Evolutionary conservation across 176 grass and related monocot genomes (phyloP), one percentile per base, ranked within the genome.

Genomic region (Oryza glaberrima): DNA sequence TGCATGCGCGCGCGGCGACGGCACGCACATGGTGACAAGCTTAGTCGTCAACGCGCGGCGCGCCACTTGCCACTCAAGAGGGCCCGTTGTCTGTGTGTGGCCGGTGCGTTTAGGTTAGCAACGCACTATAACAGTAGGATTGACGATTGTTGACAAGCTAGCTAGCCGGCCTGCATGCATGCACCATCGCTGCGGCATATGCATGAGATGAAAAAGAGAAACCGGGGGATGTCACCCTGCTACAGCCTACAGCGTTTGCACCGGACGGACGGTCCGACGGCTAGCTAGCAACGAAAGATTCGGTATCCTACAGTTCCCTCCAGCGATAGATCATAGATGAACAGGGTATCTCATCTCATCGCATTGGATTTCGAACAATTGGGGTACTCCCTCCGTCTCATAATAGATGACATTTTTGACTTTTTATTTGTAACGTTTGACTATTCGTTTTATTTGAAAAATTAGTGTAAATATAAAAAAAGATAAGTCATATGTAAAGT

Each of bases 301-400:
- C 49, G 26, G 32, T 65, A 65, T 70, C 87, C 28, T 28, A 1
- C 64, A 34, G 60, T 73, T 25, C 23, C 32, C 30, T 23, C 49
- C 4, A 49, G 63, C 16, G 5, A 67, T 10, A 11, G 43, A 44
- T 10, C 9, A 44, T 44, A 44, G 43, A 44, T 30, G 34, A 78
- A 65, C 75, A 22, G 47, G 32, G 7, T 19, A 15, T 36, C 35
- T 41, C 5, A 17, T n/a, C 7, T 25, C n/a, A 46, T 69, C 8
- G 67, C 58, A 1, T 67, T 72, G 67, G 73, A 26, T 86, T 65
- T 75, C 51, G 49, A 77, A 67, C 88, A 34, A 52, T 51, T 30
- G 19, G 54, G 54, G 54, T 58, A 26, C 26, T 26, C 1, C 25
- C 25, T 26, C 25, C 1, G 25, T 26, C 25, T 1, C 1, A 26